phyloP scores from a whole-genome alignment of 495 filamentous ascomycete genomes.

The Hypoxylon lienhwacheense region DNA sequence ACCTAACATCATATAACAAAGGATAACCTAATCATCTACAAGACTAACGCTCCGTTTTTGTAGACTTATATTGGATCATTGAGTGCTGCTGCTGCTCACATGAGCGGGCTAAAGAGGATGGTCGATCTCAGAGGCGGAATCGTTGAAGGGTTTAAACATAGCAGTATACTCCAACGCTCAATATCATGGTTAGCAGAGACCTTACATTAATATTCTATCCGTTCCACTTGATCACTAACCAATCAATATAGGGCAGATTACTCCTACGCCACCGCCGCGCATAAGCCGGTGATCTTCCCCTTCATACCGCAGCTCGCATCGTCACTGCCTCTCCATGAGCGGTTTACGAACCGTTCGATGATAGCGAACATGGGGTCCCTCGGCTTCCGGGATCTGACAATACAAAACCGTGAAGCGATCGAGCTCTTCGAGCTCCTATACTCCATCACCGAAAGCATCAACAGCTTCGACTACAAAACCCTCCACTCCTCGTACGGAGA shows the following conservation, averaged over 20 bases:
- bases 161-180: constrained; percentile 34
- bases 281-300: constrained; percentile 34
- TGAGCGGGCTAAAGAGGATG: constrained; percentile 38
- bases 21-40: not conserved
- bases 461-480: constrained; percentile 35
- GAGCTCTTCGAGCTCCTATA: constrained; percentile 36
- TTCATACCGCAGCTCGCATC: constrained; percentile 38
- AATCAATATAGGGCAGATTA: constrained; percentile 35
- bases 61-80: constrained; percentile 38
- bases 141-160: constrained; percentile 37
- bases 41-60: constrained; percentile 3
- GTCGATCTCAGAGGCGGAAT: constrained; percentile 37
- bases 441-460: constrained; percentile 35
- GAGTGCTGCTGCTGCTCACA: constrained; percentile 34
- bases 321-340: constrained; percentile 28
- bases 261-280: constrained; percentile 36
- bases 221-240: not conserved
- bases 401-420: constrained; percentile 31
- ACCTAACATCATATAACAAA: not conserved
- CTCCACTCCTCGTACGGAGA: constrained; percentile 31
- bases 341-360: constrained; percentile 32
- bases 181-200: constrained; percentile 35
- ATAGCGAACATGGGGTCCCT: constrained; percentile 20
- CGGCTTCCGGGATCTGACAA: constrained; percentile 20
- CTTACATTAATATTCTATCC: not conserved